phyloP scores from a whole-genome alignment of 2,329 filamentous ascomycete genomes.

The Trichoderma aggressivum region DNA sequence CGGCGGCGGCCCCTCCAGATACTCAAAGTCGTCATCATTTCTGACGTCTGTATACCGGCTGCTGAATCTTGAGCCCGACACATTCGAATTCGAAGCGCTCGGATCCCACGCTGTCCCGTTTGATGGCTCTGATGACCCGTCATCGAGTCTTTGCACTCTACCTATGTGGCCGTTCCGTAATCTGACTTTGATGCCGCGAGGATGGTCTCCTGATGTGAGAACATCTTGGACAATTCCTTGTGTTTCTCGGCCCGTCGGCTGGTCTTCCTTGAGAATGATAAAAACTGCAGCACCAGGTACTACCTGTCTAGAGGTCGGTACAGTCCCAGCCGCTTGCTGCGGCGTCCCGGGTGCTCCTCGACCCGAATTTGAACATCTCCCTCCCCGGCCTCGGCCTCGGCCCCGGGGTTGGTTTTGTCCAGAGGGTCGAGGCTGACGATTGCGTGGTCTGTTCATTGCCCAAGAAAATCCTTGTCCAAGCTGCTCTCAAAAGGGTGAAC shows the following conservation, averaged over 20 bases:
- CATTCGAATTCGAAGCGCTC: conserved; percentile 7
- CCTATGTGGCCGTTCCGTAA: conserved; percentile 69
- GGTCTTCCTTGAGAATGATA: conserved; percentile 73
- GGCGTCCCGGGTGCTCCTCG: conserved; percentile 30
- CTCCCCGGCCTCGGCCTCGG: not conserved
- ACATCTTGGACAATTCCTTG: conserved; percentile 63
- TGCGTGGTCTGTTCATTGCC: conserved; percentile 33
- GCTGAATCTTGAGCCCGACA: conserved; percentile 26
- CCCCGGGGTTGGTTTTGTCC: conserved; percentile 23
- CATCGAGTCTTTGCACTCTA: conserved; percentile 63
- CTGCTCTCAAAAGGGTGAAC: not conserved
- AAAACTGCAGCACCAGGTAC: conserved; percentile 62
- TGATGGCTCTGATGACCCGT: conserved; percentile 16
- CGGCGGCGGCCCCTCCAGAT: conserved; percentile 38
- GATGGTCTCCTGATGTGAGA: conserved; percentile 70
- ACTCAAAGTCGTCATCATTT: conserved; percentile 32
- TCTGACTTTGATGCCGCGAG: conserved; percentile 75
- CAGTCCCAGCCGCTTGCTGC: conserved; percentile 36
- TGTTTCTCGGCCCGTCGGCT: conserved; percentile 69
- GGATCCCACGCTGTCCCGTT: not conserved
- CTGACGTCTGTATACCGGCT: conserved; percentile 36
- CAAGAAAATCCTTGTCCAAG: not conserved
- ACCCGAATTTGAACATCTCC: not conserved
- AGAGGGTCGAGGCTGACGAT: conserved; percentile 31
- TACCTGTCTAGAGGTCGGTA: conserved; percentile 52